Evolutionary conservation across 805 yeast species (phyloP).

Genomic region (Candida glaebosa): DNA sequence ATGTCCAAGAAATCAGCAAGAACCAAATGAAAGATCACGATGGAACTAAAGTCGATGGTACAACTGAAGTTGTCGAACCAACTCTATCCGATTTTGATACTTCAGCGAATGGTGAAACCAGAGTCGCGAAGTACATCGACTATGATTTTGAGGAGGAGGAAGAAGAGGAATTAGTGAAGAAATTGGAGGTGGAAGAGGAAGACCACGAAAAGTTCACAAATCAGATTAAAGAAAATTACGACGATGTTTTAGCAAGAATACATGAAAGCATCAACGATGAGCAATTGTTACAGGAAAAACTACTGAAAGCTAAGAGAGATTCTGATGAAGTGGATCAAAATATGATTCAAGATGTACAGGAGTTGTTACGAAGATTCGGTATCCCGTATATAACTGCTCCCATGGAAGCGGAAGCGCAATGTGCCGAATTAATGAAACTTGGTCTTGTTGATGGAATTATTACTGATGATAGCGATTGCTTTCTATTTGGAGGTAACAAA

Average conservation of each 20-base stretch:
- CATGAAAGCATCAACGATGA: conserved; percentile 43
- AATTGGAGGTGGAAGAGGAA: conserved; percentile 63
- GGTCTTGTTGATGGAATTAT: conserved; percentile 89
- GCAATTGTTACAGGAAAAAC: conserved; percentile 53
- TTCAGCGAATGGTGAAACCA: conserved; percentile 1
- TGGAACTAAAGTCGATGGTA: not conserved
- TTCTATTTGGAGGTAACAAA: conserved; percentile 81
- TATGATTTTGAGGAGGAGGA: conserved; percentile 77
- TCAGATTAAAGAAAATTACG: conserved; percentile 20
- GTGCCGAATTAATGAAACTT: conserved; percentile 72
- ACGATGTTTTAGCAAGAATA: conserved; percentile 12
- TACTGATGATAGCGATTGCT: conserved; percentile 97
- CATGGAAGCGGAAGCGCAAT: conserved; percentile 99
- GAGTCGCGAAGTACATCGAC: conserved; percentile 35
- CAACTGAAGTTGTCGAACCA: conserved; percentile 1
- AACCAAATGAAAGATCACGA: not conserved
- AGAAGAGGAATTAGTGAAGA: conserved; percentile 61
- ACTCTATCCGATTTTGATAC: not conserved
- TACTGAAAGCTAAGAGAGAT: conserved; percentile 71
- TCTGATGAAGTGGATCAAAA: conserved; percentile 84
- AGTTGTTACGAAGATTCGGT: conserved; percentile 80
- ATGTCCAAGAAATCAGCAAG: conserved; percentile 12
- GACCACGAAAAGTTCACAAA: conserved; percentile 65
- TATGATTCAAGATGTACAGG: conserved; percentile 91
- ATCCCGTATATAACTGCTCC: conserved; percentile 95